These are phyloP conservation scores for Viola pubescens DNA, from an alignment of 441 rosid species.

Conservation along the genomic window DNA sequence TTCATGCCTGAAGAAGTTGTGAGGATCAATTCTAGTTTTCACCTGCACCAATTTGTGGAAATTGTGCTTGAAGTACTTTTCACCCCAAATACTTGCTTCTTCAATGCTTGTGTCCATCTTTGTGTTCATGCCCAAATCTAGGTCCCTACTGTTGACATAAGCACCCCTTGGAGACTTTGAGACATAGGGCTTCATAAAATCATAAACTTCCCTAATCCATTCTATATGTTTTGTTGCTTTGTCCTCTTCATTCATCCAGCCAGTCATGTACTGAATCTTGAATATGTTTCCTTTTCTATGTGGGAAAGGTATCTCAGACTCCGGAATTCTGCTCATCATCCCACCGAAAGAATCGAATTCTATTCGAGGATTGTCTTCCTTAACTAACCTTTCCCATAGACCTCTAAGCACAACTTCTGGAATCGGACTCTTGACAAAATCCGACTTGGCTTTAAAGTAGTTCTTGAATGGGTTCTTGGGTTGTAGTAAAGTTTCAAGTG, in stretches of 20 bases:
- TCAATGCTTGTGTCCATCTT: neutral
- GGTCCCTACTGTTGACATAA: constrained; percentile 40
- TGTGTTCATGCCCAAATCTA: constrained; percentile 18
- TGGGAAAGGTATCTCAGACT: constrained; percentile 41
- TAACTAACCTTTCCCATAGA: constrained; percentile 28
- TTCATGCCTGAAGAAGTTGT: neutral
- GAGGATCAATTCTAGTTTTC: constrained; percentile 22
- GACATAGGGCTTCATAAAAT: constrained; percentile 33
- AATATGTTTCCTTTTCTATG: constrained; percentile 40
- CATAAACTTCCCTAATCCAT: constrained; percentile 28
- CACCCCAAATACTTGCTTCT: constrained; percentile 21
- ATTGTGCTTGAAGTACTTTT: constrained; percentile 20
- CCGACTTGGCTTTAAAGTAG: constrained; percentile 58
- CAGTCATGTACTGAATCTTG: constrained; percentile 45
- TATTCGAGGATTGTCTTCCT: constrained; percentile 30
- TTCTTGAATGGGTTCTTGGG: constrained; percentile 38
- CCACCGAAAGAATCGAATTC: constrained; percentile 58
- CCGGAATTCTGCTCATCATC: constrained; percentile 37
- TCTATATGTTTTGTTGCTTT: constrained; percentile 8
- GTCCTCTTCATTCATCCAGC: constrained; percentile 23
- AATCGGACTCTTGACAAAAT: constrained; percentile 37
- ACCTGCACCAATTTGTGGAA: constrained; percentile 20
- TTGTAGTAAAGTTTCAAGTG: constrained; percentile 46
- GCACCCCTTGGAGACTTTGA: constrained; percentile 35
- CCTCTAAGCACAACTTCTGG: constrained; percentile 40